These are phyloP conservation scores for Ogataea naganishii DNA, from an alignment of 805 yeast genomes.

Conservation along the genomic window DNA sequence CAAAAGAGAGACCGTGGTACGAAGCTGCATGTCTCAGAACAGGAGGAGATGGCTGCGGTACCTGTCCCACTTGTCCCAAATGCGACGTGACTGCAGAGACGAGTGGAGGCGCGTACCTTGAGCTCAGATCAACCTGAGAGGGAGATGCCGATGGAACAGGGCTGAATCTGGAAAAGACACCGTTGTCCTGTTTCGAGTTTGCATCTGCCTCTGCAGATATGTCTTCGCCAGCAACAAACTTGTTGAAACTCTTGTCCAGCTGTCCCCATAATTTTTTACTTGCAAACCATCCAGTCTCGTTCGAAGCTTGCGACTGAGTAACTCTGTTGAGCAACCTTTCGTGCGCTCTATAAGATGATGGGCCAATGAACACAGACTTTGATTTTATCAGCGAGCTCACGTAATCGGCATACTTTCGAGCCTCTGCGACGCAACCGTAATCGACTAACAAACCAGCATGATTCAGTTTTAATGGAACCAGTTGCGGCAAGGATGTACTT, in stretches of 20 bases:
- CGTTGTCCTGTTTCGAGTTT: conserved; percentile 27
- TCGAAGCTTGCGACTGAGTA: conserved; percentile 30
- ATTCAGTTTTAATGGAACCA: conserved; percentile 49
- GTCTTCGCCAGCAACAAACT: conserved; percentile 84
- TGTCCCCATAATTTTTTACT: conserved; percentile 78
- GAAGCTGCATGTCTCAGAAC: too few relatives aligned
- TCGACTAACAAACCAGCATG: conserved; percentile 71
- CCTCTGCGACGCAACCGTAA: conserved; percentile 44
- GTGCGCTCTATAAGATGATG: conserved; percentile 24
- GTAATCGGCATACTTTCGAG: conserved; percentile 56
- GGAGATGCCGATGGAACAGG: conserved; percentile 58
- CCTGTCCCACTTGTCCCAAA: too few relatives aligned
- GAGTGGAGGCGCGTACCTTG: neutral
- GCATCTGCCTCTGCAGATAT: conserved; percentile 22
- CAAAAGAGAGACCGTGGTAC: too few relatives aligned
- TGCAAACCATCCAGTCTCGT: conserved; percentile 74
- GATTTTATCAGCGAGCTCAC: conserved; percentile 32
- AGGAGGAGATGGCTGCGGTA: too few relatives aligned
- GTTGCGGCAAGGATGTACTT: conserved; percentile 32
- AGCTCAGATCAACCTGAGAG: conserved; percentile 29
- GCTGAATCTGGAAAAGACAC: conserved; percentile 63
- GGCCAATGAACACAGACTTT: conserved; percentile 24
- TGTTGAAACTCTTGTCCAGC: conserved; percentile 68
- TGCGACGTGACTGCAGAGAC: too few relatives aligned
- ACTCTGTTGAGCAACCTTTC: conserved; percentile 36